Conservation (phyloP, 495 filamentous ascomycete species). For the Xylaria acuta region DNA sequence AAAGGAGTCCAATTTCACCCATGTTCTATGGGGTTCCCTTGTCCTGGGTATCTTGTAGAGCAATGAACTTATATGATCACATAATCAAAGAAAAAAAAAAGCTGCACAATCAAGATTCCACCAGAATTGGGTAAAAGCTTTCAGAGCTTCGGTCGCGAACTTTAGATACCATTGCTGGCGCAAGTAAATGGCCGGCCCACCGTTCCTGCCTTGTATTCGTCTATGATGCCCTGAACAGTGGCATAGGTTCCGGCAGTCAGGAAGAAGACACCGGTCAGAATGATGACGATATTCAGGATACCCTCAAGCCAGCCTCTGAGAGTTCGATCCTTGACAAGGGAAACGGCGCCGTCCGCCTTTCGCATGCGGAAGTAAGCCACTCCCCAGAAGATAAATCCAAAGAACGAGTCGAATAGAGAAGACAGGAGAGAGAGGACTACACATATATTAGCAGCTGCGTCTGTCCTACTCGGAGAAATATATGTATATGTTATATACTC, state of each 20-base stretch:
- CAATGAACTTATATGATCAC: constrained; percentile 13
- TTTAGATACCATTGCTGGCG: constrained; percentile 62
- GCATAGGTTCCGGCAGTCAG: constrained; percentile 80
- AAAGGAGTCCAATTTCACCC: not conserved
- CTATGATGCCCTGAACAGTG: constrained; percentile 70
- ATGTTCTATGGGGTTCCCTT: constrained; percentile 1
- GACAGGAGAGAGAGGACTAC: constrained; percentile 81
- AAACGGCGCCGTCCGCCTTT: constrained; percentile 66
- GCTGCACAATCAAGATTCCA: too few relatives aligned
- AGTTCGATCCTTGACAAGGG: constrained; percentile 64
- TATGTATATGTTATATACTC: constrained; percentile 27
- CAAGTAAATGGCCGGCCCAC: constrained; percentile 70
- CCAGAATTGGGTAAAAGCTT: too few relatives aligned
- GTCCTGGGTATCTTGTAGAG: constrained; percentile 23
- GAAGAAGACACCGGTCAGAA: constrained; percentile 76
- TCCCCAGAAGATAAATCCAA: constrained; percentile 95
- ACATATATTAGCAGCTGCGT: constrained; percentile 22
- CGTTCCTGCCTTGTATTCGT: constrained; percentile 60
- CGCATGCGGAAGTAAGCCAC: constrained; percentile 87
- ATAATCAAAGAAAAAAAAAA: constrained; percentile 7
- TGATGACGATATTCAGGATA: constrained; percentile 71
- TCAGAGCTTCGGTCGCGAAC: too few relatives aligned
- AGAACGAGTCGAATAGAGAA: constrained; percentile 89
- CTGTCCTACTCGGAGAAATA: not conserved
- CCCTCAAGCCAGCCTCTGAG: constrained; percentile 67